Conservation (phyloP, 1,284 basidiomycete genomes). For the Tylopilus orsonianus region DNA sequence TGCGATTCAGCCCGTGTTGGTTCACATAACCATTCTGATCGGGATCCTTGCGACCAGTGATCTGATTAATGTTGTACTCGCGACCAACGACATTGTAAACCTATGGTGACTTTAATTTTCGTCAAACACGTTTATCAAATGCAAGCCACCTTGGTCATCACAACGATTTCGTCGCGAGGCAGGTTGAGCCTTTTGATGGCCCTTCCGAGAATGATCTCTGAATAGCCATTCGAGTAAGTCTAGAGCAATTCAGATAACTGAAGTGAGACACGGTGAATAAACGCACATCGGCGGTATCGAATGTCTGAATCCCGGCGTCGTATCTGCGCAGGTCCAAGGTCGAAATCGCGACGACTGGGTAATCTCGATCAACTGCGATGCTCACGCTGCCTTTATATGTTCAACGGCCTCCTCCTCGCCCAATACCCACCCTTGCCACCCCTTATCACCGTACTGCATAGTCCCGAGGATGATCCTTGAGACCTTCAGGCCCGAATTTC, state of each 20-base stretch:
- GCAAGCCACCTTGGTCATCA: conserved; percentile 79
- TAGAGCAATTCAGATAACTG: conserved; percentile 20
- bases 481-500: conserved; percentile 47
- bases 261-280: too few species aligned
- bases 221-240: conserved; percentile 66
- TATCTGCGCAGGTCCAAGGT: too few species aligned
- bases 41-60: conserved; percentile 18
- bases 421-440: conserved; percentile 53
- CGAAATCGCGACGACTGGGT: too few species aligned
- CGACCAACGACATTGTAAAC: conserved; percentile 36
- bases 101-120: conserved; percentile 19
- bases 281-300: conserved; percentile 57
- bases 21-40: conserved; percentile 53
- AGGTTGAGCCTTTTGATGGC: conserved; percentile 71
- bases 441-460: conserved; percentile 41
- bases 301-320: conserved; percentile 61
- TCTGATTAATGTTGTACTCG: conserved; percentile 17
- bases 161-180: conserved; percentile 72
- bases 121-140: conserved; percentile 3
- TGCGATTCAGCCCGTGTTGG: conserved; percentile 50
- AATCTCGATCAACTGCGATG: background rate
- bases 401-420: conserved; percentile 53
- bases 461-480: conserved; percentile 47
- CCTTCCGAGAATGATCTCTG: conserved; percentile 72
- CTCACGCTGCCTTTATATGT: conserved; percentile 54